Base-by-base conservation (phyloP, 768 basidiomycete species). In the Tricholoma sp. region DNA sequence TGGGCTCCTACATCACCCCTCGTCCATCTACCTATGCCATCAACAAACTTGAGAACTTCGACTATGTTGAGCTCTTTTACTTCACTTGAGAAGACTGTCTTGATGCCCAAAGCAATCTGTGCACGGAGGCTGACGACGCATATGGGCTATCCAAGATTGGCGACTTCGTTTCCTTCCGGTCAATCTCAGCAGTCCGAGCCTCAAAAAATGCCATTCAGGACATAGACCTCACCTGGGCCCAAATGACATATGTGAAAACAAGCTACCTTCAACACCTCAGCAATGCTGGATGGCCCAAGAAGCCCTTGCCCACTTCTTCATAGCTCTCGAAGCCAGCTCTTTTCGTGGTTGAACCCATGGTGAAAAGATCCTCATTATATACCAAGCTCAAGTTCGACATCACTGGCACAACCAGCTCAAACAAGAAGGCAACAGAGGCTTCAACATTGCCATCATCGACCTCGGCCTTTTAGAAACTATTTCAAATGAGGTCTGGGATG, bases 221-320 rank as follows among this genome's bases (percentile, higher is more conserved):
- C 20, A 11, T 33, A 1, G 42, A 47, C 50, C 39, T 56, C 32
- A 33, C 55, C n/a, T 56, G 55, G 55, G 44, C 50, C 5, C 55
- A 56, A n/a, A 52, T 51, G 20, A 32, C n/a, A 13, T 56, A 57
- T 10, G 50, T 41, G 0, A 41, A 24, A 24, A 24, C 24, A 24
- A 24, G 24, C 24, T 24, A 24, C 4, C 24, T 24, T 24, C 24
- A 55, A 9, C 24, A 39, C 10, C 13, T 11, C 1, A 6, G 13
- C 34, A 34, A 34, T 2, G 5, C 34, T 34, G 5, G 5, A 34
- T 34, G 34, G 34, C 34, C 34, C 13, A 8, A 34, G 13, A 34
- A 34, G 34, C 34, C 34, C 34, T 34, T 6, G 5, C 34, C 13
- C 34, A 3, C 5, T 34, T 34, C 34, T 34, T 34, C 34, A 34